Percentiles rank a stretch among this genome's conserved stretches.
phyloP scores from a whole-genome alignment of 192 early-diverging fungal genomes.

The Umbelopsis isabellina region DNA sequence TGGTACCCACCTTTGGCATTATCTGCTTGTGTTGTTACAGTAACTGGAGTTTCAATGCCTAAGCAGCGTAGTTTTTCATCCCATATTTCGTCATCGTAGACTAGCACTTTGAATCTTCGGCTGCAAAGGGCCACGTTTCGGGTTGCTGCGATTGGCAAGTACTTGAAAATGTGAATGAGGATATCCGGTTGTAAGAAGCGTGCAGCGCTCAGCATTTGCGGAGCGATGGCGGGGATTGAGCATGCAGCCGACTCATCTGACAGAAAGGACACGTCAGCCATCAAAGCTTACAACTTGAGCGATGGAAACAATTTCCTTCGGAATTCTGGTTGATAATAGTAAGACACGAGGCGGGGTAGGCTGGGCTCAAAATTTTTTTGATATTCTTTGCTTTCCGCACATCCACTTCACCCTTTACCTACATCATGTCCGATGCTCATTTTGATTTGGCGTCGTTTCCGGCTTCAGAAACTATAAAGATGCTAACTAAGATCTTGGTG shows the following conservation, averaged over 20 bases:
- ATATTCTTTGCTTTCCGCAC: background rate
- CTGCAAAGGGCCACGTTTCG: conserved; percentile 61
- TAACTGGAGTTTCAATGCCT: conserved; percentile 40
- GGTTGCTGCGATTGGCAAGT: conserved; percentile 50
- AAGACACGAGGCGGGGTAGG: conserved; percentile 1
- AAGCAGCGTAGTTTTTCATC: conserved; percentile 63
- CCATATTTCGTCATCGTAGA: conserved; percentile 79
- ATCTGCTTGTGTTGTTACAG: background rate
- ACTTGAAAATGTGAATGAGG: conserved; percentile 46
- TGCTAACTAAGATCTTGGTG: conserved; percentile 61
- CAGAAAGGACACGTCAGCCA: conserved; percentile 17
- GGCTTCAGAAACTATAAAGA: conserved; percentile 57
- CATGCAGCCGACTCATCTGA: conserved; percentile 10
- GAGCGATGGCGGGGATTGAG: conserved; percentile 1
- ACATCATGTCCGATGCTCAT: conserved; percentile 9
- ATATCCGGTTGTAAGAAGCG: conserved; percentile 49
- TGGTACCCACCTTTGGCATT: conserved; percentile 28
- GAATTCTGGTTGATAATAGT: conserved; percentile 11
- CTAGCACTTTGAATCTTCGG: conserved; percentile 77
- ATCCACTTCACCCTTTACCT: background rate
- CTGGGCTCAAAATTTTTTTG: conserved; percentile 20
- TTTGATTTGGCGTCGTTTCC: conserved; percentile 61
- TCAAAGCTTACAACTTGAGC: background rate
- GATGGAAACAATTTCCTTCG: conserved; percentile 11
- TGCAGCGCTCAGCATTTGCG: background rate